phyloP scores from a whole-genome alignment of 805 yeast genomes.

The Schizosaccharomyces japonicus region DNA sequence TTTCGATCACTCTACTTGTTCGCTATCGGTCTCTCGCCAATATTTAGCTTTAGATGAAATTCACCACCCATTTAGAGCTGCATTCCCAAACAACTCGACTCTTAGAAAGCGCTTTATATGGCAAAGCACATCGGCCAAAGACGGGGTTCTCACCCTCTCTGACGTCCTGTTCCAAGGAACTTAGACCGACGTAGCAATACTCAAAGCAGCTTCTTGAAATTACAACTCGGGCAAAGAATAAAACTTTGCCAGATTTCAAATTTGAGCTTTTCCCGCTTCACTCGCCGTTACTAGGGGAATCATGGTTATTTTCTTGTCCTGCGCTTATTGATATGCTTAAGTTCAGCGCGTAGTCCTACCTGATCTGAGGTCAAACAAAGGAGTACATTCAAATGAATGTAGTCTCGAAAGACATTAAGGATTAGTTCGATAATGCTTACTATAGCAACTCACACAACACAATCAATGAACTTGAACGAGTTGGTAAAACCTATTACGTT shows the following conservation, averaged over 20 bases:
- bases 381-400: constrained; percentile 9
- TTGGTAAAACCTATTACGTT: neutral
- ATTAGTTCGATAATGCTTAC: constrained; percentile 9
- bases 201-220: constrained; percentile 19
- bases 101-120: constrained; percentile 17
- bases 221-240: constrained; percentile 18
- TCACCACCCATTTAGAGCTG: constrained; percentile 21
- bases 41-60: constrained; percentile 24
- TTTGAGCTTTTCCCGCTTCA: constrained; percentile 21
- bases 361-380: constrained; percentile 19
- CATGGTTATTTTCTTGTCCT: constrained; percentile 25
- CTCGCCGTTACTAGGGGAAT: constrained; percentile 25
- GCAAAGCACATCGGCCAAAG: constrained; percentile 14
- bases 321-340: constrained; percentile 24
- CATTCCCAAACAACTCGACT: constrained; percentile 22
- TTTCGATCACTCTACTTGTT: constrained; percentile 26
- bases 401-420: no score
- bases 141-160: constrained; percentile 24
- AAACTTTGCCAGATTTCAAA: constrained; percentile 19
- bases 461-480: neutral
- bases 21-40: constrained; percentile 27
- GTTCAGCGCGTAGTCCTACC: constrained; percentile 19
- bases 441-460: neutral
- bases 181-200: constrained; percentile 16
- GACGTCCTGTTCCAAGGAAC: constrained; percentile 22